Conservation (phyloP, 1,284 basidiomycete species). For the Leucoagaricus sp. region DNA sequence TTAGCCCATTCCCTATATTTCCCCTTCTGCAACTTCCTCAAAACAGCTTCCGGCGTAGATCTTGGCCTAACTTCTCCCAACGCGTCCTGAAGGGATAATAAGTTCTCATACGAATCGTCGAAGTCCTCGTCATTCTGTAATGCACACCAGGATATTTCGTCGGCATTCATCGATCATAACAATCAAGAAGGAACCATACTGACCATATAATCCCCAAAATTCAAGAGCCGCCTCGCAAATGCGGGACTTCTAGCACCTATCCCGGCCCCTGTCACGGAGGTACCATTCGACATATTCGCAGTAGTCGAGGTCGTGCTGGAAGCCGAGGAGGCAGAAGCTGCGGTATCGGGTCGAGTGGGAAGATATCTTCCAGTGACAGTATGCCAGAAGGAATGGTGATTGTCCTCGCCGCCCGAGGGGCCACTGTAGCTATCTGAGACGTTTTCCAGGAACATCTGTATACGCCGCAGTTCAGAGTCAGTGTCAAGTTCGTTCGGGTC, state of each 20-base stretch:
- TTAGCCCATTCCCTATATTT: conserved; percentile 68
- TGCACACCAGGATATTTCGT: no score
- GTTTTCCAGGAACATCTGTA: background rate
- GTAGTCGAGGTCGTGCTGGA: background rate
- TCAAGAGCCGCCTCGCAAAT: conserved; percentile 2
- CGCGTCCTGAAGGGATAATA: conserved; percentile 56
- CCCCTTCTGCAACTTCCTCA: conserved; percentile 58
- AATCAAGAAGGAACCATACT: background rate
- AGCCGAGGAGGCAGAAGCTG: background rate
- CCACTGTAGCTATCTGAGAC: background rate
- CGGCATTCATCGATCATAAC: no score
- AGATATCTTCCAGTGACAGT: background rate
- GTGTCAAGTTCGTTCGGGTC: no score
- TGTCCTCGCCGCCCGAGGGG: background rate
- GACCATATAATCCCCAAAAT: conserved; percentile 13
- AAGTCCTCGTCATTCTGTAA: conserved; percentile 70
- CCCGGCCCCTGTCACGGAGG: background rate
- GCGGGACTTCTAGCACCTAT: background rate
- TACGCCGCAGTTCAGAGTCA: no score
- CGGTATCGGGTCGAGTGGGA: background rate
- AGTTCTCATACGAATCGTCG: conserved; percentile 68
- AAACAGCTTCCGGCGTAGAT: conserved; percentile 58
- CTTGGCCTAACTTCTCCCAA: conserved; percentile 67
- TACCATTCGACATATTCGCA: background rate
- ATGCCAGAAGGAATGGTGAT: background rate